phyloP scores from a whole-genome alignment of 2,329 filamentous ascomycete genomes.

The Albifimbria verrucaria region DNA sequence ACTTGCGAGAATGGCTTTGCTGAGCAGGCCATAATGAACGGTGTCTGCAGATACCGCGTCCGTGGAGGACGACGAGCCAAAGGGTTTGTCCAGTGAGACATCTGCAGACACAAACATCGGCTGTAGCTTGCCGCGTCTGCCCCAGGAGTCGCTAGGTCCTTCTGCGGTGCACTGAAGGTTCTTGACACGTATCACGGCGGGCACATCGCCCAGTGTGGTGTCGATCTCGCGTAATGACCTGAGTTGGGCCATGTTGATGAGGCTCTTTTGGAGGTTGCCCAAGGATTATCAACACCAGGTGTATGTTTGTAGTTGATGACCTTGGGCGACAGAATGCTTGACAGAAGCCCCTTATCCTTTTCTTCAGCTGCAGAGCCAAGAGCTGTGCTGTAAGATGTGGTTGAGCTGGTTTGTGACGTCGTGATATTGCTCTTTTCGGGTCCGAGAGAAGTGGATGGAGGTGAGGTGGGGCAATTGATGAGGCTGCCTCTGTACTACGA shows the following conservation, averaged over 20 bases:
- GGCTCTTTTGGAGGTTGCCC: not conserved
- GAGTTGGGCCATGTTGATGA: slow-evolving; percentile 9
- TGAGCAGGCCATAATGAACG: slow-evolving; percentile 70
- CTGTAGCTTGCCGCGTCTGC: slow-evolving; percentile 54
- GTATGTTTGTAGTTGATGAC: too few relatives aligned
- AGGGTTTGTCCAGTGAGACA: slow-evolving; percentile 53
- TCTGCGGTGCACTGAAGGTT: slow-evolving; percentile 57
- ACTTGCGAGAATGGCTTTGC: slow-evolving; percentile 58
- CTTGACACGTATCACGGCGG: slow-evolving; percentile 54
- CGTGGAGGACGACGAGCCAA: slow-evolving; percentile 52
- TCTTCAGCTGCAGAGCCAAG: too few relatives aligned
- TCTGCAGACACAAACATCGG: slow-evolving; percentile 59
- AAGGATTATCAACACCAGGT: too few relatives aligned
- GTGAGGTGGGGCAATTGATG: too few relatives aligned
- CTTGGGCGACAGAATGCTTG: too few relatives aligned
- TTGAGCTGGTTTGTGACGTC: too few relatives aligned
- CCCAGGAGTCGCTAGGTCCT: slow-evolving; percentile 67
- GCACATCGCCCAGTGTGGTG: slow-evolving; percentile 20
- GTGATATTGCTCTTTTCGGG: too few relatives aligned
- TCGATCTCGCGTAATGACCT: slow-evolving; percentile 20
- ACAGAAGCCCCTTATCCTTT: too few relatives aligned
- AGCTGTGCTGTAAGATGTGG: too few relatives aligned
- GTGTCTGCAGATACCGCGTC: slow-evolving; percentile 68
- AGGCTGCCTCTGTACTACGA: too few relatives aligned
- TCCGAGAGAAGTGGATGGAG: too few relatives aligned